These are phyloP conservation scores for Phytophthora constricta DNA, from an alignment of 352 stramenopile genomes.

Conservation along the genomic window DNA sequence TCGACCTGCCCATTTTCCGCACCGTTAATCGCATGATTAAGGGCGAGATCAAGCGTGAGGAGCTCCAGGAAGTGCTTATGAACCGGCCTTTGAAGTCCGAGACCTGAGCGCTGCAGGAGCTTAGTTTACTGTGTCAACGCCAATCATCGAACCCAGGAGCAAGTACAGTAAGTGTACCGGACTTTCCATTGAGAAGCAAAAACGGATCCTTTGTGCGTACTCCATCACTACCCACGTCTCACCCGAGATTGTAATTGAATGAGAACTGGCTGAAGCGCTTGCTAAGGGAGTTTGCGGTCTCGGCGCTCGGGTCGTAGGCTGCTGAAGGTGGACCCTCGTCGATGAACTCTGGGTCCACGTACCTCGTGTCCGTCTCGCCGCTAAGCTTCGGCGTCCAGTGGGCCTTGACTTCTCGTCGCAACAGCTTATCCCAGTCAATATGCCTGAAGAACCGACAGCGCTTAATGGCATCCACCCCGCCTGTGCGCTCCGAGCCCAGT, in stretches of 20 bases:
- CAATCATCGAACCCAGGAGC: neutral
- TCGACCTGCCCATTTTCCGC: conserved; percentile 93
- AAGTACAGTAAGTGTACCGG: too few species aligned
- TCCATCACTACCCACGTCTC: conserved; percentile 26
- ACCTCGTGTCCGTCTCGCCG: conserved; percentile 87
- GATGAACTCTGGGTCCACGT: conserved; percentile 90
- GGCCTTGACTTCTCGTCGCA: conserved; percentile 73
- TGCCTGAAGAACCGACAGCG: conserved; percentile 69
- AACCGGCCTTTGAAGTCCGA: conserved; percentile 83
- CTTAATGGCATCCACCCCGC: conserved; percentile 80
- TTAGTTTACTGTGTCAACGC: conserved; percentile 1
- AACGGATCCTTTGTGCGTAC: conserved; percentile 20
- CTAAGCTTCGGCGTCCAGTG: conserved; percentile 87
- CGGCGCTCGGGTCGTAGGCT: conserved; percentile 74
- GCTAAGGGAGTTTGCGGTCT: conserved; percentile 69
- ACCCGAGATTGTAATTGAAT: conserved; percentile 86
- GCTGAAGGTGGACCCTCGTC: conserved; percentile 85
- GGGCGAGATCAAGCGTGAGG: conserved; percentile 73
- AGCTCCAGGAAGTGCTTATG: conserved; percentile 81
- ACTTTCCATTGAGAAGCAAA: conserved; percentile 10
- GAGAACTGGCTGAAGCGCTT: conserved; percentile 92
- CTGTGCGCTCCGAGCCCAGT: conserved; percentile 68
- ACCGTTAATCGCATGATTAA: conserved; percentile 89
- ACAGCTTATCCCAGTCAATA: conserved; percentile 81
- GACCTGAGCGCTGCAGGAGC: conserved; percentile 39